phyloP scores from a whole-genome alignment of 768 basidiomycete genomes.

The Leucosporidium scottii region DNA sequence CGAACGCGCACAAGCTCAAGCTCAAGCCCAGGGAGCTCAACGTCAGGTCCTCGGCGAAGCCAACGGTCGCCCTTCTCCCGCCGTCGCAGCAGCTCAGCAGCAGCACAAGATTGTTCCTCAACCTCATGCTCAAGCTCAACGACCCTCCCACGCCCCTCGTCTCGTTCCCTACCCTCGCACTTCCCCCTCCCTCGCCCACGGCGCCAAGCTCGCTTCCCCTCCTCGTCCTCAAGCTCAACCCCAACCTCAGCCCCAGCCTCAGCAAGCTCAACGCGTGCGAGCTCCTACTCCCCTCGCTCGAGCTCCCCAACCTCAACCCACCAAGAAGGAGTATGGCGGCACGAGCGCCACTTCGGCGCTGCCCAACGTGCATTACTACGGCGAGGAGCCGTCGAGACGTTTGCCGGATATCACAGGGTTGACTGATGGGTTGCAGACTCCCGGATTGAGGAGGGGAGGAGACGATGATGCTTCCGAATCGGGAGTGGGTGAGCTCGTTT shows the following conservation, averaged over 20 bases:
- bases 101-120: neutral
- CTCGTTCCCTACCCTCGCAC: neutral
- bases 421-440: conserved; percentile 32
- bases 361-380: neutral
- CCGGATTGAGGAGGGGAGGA: neutral
- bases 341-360: neutral
- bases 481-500: conserved; percentile 12
- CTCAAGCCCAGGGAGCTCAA: neutral
- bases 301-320: neutral
- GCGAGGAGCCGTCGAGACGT: conserved; percentile 1
- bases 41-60: neutral
- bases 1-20: neutral
- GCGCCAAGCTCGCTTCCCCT: neutral
- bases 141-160: neutral
- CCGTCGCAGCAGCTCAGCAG: neutral
- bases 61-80: neutral
- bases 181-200: neutral
- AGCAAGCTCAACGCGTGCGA: neutral
- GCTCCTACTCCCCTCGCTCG: neutral
- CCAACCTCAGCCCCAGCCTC: neutral
- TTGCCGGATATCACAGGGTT: conserved; percentile 36
- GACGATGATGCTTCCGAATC: neutral
- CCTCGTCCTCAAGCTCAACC: no score
- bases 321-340: neutral
- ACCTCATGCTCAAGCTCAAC: neutral